These are phyloP conservation scores for Perkinsus olseni DNA, from an alignment of 169 alveolate genomes.

Conservation along the genomic window DNA sequence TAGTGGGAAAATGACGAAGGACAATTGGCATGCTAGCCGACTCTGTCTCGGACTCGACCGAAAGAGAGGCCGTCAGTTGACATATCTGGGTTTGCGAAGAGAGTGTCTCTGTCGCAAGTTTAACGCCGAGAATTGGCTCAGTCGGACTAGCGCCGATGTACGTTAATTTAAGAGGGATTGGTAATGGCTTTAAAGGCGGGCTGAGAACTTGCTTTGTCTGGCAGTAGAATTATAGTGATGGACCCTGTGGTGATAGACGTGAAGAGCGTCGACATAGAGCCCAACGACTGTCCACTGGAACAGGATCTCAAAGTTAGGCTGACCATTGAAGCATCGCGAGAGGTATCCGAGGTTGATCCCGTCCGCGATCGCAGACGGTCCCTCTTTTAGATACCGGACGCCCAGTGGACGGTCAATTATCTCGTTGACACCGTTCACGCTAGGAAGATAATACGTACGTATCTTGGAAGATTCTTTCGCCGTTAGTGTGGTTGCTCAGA, in stretches of 20 bases:
- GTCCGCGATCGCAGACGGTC: neutral
- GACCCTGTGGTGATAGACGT: neutral
- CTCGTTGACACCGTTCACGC: neutral
- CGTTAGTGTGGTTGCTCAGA: neutral
- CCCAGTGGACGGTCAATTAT: neutral
- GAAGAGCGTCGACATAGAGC: neutral
- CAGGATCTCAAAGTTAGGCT: neutral
- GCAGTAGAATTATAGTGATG: too few relatives aligned
- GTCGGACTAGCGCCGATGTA: too few relatives aligned
- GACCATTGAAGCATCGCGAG: neutral
- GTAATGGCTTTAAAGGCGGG: too few relatives aligned
- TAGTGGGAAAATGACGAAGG: too few relatives aligned
- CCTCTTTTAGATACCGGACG: neutral
- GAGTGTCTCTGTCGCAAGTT: too few relatives aligned
- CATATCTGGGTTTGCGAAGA: too few relatives aligned
- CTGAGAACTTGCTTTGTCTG: too few relatives aligned
- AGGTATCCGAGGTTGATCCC: neutral
- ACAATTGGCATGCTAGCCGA: too few relatives aligned
- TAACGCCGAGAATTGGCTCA: too few relatives aligned
- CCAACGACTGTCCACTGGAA: neutral
- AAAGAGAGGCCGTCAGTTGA: too few relatives aligned
- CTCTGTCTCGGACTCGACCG: too few relatives aligned
- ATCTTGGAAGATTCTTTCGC: neutral
- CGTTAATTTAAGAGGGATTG: too few relatives aligned
- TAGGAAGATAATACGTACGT: neutral